Conservation (phyloP, 495 filamentous ascomycete species). For the Podospora tetraspora region DNA sequence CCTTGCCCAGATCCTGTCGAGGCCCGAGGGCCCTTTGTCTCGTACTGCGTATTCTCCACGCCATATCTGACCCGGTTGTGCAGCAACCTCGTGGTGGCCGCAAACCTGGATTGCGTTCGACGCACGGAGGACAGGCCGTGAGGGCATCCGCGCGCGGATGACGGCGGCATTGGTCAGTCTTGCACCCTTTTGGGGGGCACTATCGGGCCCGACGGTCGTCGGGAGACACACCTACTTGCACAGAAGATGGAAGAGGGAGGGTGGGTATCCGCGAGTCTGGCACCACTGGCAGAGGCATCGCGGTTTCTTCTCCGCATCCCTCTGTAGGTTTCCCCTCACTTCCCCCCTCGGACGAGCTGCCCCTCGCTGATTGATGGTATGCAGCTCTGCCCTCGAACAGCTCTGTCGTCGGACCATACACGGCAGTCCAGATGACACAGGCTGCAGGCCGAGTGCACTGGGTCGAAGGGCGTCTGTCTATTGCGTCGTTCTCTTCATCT, state of each 20-base stretch:
- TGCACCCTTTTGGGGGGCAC: background rate
- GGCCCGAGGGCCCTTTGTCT: background rate
- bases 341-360: background rate
- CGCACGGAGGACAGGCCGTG: background rate
- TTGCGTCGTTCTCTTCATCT: slow-evolving; percentile 6
- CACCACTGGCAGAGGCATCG: background rate
- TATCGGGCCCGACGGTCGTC: background rate
- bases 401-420: background rate
- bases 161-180: background rate
- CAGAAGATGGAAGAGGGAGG: background rate
- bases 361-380: slow-evolving; percentile 4
- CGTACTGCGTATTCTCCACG: background rate
- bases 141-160: background rate
- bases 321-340: slow-evolving; percentile 19
- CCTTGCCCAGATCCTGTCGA: background rate
- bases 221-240: background rate
- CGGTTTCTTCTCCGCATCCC: slow-evolving; percentile 23
- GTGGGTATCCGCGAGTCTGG: background rate
- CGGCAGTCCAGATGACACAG: background rate
- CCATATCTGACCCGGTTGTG: background rate
- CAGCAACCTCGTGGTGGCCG: background rate
- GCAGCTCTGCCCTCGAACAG: background rate
- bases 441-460: background rate
- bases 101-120: background rate
- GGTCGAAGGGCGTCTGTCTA: background rate